Base-by-base conservation (phyloP, 2,329 filamentous ascomycete species). In the Aspergillus tanneri region DNA sequence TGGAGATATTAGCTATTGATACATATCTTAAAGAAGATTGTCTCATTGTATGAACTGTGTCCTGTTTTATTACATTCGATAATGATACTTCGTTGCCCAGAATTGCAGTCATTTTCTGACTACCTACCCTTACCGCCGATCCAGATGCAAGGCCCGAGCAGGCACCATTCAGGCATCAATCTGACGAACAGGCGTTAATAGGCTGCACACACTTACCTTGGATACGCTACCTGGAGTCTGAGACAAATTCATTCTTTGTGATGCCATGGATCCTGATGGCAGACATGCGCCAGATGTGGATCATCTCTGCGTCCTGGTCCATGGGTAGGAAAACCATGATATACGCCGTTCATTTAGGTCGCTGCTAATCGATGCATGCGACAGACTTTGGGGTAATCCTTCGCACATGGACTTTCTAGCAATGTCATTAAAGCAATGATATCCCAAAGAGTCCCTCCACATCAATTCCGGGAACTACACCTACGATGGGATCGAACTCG, bases 401-500 rank as follows among this genome's bases (percentile, higher is more conserved):
- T 69, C 71, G 11, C 82, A 85, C 59, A 70, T 85, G 37, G 70
- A 77, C 45, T 80, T 77, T 54, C 65, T 85, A 25, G 75, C 73
- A 22, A 70, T 73, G 2, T 72, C 77, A 2, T 67, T 85, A 7
- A 72, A 72, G 46, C 72, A 79, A 16, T 69, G 73, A 50, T 72
- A 80, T 54, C 61, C 71, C 4, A 72, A 76, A 41, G 74, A 80
- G 37, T 61, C 70, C 34, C 65, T 85, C n/a, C 73, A 83, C 52
- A 73, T 85, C 53, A 85, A 84, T 53, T 69, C 76, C 23, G 78
- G 81, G 28, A 78, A 71, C 53, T 78, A 78, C 60, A 85, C 81
- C 8, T 85, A 84, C 62, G 82, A 85, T 67, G 82, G 84, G 54
- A 82, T 87, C 56, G 85, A 88, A 57, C 70, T 84, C 6, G 85